phyloP scores from a whole-genome alignment of 2,329 filamentous ascomycete species.

The Mariannaea sp. region DNA sequence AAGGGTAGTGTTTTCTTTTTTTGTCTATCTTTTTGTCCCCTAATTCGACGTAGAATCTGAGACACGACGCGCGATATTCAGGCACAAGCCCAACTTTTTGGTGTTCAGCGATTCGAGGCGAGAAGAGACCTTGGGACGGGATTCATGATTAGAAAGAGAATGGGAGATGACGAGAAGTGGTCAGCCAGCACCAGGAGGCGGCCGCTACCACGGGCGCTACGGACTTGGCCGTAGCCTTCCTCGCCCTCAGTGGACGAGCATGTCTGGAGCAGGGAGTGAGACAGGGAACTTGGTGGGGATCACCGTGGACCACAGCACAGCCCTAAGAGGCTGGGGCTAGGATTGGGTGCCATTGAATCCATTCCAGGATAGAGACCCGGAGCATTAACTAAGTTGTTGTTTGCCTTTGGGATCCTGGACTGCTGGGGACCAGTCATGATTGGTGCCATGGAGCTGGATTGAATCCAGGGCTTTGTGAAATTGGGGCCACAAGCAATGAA shows the following conservation, averaged over 20 bases:
- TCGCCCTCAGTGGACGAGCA: constrained; percentile 6
- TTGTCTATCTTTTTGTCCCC: too few relatives aligned
- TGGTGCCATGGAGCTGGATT: constrained; percentile 10
- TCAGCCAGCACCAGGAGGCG: constrained; percentile 27
- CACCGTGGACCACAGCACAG: constrained; percentile 27
- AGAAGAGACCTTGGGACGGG: not conserved
- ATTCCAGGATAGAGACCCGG: not conserved
- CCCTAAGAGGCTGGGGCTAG: constrained; percentile 26
- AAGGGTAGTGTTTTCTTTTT: not conserved
- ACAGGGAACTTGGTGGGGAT: not conserved
- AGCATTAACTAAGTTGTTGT: too few relatives aligned
- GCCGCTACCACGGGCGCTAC: not conserved
- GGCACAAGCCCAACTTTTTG: too few relatives aligned
- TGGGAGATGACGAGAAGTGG: constrained; percentile 13
- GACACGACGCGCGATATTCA: too few relatives aligned
- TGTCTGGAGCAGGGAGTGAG: constrained; percentile 11
- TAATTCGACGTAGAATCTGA: too few relatives aligned
- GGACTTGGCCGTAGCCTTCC: constrained; percentile 25
- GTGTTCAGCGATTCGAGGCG: not conserved
- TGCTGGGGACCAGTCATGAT: constrained; percentile 11
- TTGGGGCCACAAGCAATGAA: constrained; percentile 6
- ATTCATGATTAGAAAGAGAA: constrained; percentile 21
- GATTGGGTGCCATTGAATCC: not conserved
- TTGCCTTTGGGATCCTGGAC: not conserved
- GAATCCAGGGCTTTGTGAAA: not conserved